These are phyloP conservation scores for Pythium periplocum DNA, from an alignment of 352 stramenopile species.

Conservation along the genomic window DNA sequence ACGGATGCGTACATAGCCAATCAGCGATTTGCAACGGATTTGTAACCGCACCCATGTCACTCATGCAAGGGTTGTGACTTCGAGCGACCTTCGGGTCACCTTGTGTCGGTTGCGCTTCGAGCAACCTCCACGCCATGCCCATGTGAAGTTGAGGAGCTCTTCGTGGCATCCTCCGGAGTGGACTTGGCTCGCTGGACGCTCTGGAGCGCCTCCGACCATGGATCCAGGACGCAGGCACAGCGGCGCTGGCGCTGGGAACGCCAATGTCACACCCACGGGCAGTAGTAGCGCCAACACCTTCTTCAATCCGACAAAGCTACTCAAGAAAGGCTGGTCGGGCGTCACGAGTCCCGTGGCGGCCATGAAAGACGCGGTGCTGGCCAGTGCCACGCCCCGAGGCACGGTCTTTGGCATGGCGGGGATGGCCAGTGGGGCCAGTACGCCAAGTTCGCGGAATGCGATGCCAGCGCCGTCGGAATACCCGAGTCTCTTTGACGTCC, in stretches of 20 bases:
- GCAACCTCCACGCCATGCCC: neutral
- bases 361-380: slow-evolving; percentile 61
- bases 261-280: neutral
- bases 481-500: slow-evolving; percentile 68
- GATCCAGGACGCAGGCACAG: slow-evolving; percentile 17
- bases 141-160: slow-evolving; percentile 13
- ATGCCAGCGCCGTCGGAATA: slow-evolving; percentile 48
- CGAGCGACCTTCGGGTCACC: slow-evolving; percentile 4
- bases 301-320: slow-evolving; percentile 49
- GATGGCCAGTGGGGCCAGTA: neutral
- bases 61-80: neutral
- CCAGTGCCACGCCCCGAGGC: slow-evolving; percentile 34
- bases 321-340: slow-evolving; percentile 63
- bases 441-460: slow-evolving; percentile 1
- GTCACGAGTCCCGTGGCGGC: slow-evolving; percentile 53
- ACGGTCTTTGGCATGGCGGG: neutral
- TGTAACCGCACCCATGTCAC: too few relatives aligned
- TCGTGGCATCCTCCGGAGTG: neutral
- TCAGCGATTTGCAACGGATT: slow-evolving; percentile 10
- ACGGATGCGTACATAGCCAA: neutral
- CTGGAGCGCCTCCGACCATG: slow-evolving; percentile 4
- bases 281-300: slow-evolving; percentile 26
- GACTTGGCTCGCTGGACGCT: neutral
- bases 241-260: slow-evolving; percentile 4
- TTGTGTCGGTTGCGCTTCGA: too few relatives aligned